These are phyloP conservation scores for Penicillium sp. DNA, from an alignment of 2,329 filamentous ascomycete genomes.

Conservation along the genomic window DNA sequence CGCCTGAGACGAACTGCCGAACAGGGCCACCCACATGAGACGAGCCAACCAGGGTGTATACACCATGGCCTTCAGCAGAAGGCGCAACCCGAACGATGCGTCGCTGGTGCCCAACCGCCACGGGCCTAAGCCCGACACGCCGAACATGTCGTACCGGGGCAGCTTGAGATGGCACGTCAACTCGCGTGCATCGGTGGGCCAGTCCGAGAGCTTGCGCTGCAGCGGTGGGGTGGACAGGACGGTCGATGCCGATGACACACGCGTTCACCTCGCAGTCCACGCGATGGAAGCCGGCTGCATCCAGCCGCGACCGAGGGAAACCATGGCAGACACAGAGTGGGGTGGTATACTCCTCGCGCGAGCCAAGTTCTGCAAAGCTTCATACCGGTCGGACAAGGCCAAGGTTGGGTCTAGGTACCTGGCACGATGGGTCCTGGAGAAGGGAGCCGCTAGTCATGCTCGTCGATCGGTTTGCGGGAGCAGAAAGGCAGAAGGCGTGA, in stretches of 20 bases:
- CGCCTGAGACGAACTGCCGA: not conserved
- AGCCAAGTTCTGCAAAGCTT: constrained; percentile 6
- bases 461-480: constrained; percentile 13
- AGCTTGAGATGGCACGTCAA: constrained; percentile 4
- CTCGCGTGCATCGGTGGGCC: constrained; percentile 8
- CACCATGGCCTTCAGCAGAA: constrained; percentile 2
- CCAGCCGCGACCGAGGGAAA: constrained; percentile 3
- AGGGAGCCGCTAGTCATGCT: constrained; percentile 13
- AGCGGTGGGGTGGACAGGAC: constrained; percentile 8
- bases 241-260: constrained; percentile 13
- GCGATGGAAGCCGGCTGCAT: constrained; percentile 2
- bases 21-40: not conserved
- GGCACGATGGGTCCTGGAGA: constrained; percentile 8
- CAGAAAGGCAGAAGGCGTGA: too few species aligned
- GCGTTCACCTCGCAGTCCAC: constrained; percentile 8
- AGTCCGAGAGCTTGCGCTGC: constrained; percentile 11
- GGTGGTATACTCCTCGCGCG: not conserved
- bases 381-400: constrained; percentile 2
- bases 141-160: constrained; percentile 3
- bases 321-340: constrained; percentile 3
- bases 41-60: constrained; percentile 8
- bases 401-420: constrained; percentile 3
- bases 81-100: not conserved
- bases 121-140: constrained; percentile 3
- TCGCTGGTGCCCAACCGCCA: constrained; percentile 7